Percentiles rank a stretch among this genome's conserved stretches.
These are phyloP conservation scores for Umbelopsis isabellina DNA, from an alignment of 192 early-diverging fungal species.

Conservation along the genomic window DNA sequence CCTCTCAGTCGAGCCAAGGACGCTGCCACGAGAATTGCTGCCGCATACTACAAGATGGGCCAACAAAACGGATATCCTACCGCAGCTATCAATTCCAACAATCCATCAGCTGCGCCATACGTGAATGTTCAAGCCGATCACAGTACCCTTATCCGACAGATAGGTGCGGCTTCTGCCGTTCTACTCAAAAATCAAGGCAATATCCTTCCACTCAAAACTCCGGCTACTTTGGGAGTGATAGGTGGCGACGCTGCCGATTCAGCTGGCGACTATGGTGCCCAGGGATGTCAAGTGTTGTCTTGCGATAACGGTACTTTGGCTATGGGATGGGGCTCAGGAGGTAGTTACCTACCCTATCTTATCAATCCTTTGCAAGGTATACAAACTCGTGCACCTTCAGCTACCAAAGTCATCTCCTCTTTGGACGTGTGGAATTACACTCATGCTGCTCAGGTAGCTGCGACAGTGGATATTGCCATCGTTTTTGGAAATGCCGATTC, in stretches of 20 bases:
- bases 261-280: neutral
- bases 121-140: slow-evolving; percentile 28
- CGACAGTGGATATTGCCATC: neutral
- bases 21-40: slow-evolving; percentile 22
- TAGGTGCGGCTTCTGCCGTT: slow-evolving; percentile 23
- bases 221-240: neutral
- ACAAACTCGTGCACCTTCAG: slow-evolving; percentile 7
- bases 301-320: neutral
- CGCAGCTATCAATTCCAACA: neutral
- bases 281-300: neutral
- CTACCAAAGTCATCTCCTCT: neutral
- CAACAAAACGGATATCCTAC: slow-evolving; percentile 2
- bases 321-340: neutral
- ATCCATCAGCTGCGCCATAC: slow-evolving; percentile 8
- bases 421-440: slow-evolving; percentile 10
- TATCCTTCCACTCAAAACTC: slow-evolving; percentile 18
- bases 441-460: neutral
- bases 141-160: neutral
- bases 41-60: slow-evolving; percentile 9
- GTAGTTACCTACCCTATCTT: neutral
- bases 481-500: slow-evolving; percentile 17
- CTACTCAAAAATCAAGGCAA: slow-evolving; percentile 20
- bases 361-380: slow-evolving; percentile 32
- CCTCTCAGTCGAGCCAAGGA: slow-evolving; percentile 18
- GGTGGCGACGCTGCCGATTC: slow-evolving; percentile 1